Evolutionary conservation across 2,329 filamentous ascomycete genomes (phyloP), one percentile per base, ranked within the genome.

Genomic region (Ophidiomyces ophidiicola): DNA sequence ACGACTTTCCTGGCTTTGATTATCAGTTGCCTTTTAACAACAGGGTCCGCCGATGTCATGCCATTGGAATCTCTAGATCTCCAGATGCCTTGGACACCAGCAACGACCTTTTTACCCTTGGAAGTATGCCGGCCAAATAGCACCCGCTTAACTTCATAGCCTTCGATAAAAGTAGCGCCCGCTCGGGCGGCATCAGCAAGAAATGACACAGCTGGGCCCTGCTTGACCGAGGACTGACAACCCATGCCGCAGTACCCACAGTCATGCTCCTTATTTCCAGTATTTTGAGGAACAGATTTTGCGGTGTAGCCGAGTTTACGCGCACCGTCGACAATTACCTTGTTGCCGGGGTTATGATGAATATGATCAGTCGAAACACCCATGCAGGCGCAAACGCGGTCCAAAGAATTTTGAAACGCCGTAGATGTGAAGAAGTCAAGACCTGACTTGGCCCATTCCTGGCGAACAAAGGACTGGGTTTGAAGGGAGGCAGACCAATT

Each of bases 91-190:
- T 74, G 63, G 1, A 94, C 70, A 0, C 87, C 87, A 0, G 69
- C 71, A 0, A 82, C 83, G 3, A 68, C 70, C 47, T 69, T 69
- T 25, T 68, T 63, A 1, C 64, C 72, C 5, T 61, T 64, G 3
- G 52, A 49, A 7, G 53, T 56, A 3, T 54, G 53, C 3, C 8
- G 25, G 10, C 70, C 64, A 55, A 93, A 93, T 0, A 82, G 48
- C 11, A 94, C 67, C 44, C 71, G 71, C 8, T 82, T 72, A 0
- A 78, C 82, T 14, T 76, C 61, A 51, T 90, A 84, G 0, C 86
- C 86, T 64, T 94, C 85, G 42, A 92, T 72, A 54, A 94, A 94
- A 46, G 72, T 67, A 1, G 86, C 82, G 0, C 86, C 86, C 0
- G 81, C 76, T 37, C 70, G 70, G 1, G 78, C 80, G 2, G 88